Evolutionary conservation across 1,284 basidiomycete genomes (phyloP).

Genomic region (Tremellales sp.): DNA sequence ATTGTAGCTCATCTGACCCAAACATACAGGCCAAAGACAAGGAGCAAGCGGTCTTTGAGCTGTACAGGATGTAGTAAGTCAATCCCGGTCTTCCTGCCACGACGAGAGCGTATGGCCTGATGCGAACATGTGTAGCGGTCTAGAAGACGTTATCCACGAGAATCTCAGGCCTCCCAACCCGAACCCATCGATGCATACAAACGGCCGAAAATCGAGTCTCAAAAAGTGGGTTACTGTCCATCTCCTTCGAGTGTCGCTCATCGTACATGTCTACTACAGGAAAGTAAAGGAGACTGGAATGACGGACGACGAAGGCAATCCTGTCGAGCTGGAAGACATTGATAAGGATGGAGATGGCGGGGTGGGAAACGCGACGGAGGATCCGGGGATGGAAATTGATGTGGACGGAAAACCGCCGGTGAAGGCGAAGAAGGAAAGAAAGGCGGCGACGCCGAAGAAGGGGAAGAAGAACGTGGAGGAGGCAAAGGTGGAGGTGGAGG

Average conservation of each 20-base stretch:
- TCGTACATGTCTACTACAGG: conserved; percentile 9
- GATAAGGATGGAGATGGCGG: conserved; percentile 43
- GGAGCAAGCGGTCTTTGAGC: conserved; percentile 85
- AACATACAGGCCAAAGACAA: conserved; percentile 26
- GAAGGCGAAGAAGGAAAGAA: conserved; percentile 18
- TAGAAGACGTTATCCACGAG: conserved; percentile 62
- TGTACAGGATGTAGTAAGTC: conserved; percentile 67
- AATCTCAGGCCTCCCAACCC: conserved; percentile 56
- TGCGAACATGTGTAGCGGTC: conserved; percentile 32
- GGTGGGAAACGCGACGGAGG: conserved; percentile 31
- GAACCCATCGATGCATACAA: conserved; percentile 33
- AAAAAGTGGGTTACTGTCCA: conserved; percentile 23
- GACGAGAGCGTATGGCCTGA: neutral
- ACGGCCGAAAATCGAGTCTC: conserved; percentile 34
- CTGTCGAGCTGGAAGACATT: conserved; percentile 41
- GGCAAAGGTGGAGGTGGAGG: conserved; percentile 6
- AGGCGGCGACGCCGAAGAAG: conserved; percentile 6
- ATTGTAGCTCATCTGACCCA: neutral
- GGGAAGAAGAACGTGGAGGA: conserved; percentile 6
- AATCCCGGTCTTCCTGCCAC: neutral
- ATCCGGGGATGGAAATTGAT: conserved; percentile 18
- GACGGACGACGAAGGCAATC: conserved; percentile 48
- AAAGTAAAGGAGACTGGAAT: conserved; percentile 49
- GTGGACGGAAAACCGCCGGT: conserved; percentile 33
- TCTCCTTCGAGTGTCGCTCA: neutral